A percentile compares a stretch with the other conserved stretches of the same genome.
These are phyloP conservation scores for Arctium lappa DNA, from an alignment of 129 eudicot genomes.

Conservation along the genomic window DNA sequence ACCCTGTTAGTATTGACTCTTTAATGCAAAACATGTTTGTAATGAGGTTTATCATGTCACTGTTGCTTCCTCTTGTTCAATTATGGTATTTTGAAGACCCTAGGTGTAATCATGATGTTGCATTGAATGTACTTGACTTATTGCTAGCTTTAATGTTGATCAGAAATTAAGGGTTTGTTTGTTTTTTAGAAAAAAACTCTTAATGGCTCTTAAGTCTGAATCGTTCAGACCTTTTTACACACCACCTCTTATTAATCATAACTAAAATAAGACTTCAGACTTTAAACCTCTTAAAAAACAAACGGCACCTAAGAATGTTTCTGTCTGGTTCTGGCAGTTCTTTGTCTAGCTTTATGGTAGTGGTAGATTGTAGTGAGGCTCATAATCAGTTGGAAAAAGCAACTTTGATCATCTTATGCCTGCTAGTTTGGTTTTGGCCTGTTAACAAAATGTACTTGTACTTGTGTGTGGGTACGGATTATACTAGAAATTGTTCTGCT, in stretches of 20 bases:
- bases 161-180: too few relatives aligned
- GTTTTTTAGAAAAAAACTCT: too few relatives aligned
- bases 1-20: not conserved
- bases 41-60: not conserved
- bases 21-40: not conserved
- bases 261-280: too few relatives aligned
- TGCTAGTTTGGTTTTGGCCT: too few relatives aligned
- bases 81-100: not conserved
- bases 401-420: not conserved
- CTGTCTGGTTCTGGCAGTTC: not conserved
- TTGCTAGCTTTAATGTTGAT: not conserved
- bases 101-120: not conserved
- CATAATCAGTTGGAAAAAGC: not conserved
- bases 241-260: too few relatives aligned
- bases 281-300: too few relatives aligned
- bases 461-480: too few relatives aligned
- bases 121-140: not conserved
- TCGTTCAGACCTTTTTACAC: too few relatives aligned
- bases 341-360: not conserved
- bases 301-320: too few relatives aligned
- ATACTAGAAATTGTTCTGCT: too few relatives aligned
- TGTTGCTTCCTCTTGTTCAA: not conserved
- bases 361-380: not conserved
- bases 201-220: too few relatives aligned
- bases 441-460: too few relatives aligned